Evolutionary conservation across 2,329 filamentous ascomycete genomes (phyloP), one percentile per base, ranked within the genome.

Genomic region (Beauveria bassiana): DNA sequence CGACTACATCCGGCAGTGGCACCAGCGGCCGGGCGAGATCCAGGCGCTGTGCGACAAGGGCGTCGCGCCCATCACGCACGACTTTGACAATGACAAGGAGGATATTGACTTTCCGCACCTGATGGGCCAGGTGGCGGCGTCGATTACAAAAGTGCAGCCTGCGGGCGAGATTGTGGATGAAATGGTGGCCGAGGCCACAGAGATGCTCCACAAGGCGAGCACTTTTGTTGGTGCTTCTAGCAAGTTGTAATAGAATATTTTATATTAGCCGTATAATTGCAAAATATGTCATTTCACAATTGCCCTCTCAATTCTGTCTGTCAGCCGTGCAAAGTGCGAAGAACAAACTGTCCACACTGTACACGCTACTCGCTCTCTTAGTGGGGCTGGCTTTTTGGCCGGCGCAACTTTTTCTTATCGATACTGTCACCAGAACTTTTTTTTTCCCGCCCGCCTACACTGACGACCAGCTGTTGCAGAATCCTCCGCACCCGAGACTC

Each of bases 71-170:
- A 79, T 97, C 65, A 85, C 88, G 75, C 81, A 90, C 70, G 93
- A 98, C 71, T 79, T 96, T 69, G 90, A 96, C 55, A 81, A 91
- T 59, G 89, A 88, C 61, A 54, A 54, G 22, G 52, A 54, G 38
- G 91, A 96, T 46, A 78, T 96, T 14, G 93, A 97, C 70, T 78
- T 89, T 61, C 93, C 93, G 16, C 92, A 93, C 74, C 72, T 97
- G 69, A 97, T 97, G 93, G 93, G 93, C 1, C 91, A 96, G 77
- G 93, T 97, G 7, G 90, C 91, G 0, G 93, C 89, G 2, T 82
- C 87, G 0, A 90, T 97, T 61, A 74, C 77, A 34, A 85, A 87
- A 66, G 85, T 97, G 63, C 86, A 95, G 78, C 91, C 93, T 0
- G 93, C 93, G 0, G 83, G 78, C 51, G 82, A 87, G 66, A 96